These are phyloP conservation scores for Lyophyllum shimeji DNA, from an alignment of 768 basidiomycete species.

Conservation along the genomic window DNA sequence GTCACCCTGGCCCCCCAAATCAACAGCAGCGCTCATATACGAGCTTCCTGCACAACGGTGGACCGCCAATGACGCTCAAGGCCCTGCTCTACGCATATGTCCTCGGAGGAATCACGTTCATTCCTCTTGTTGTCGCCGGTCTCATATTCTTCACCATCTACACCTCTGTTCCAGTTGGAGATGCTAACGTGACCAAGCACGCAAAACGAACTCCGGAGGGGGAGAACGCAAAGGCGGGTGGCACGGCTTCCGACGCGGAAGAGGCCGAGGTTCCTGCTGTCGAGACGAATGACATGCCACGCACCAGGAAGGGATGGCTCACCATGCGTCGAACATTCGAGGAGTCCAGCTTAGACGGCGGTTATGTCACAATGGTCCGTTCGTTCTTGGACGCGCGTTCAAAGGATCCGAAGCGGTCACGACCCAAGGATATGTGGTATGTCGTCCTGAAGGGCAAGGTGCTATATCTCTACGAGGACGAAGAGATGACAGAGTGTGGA, in stretches of 20 bases:
- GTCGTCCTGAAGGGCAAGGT: constrained; percentile 90
- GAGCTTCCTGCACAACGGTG: not conserved
- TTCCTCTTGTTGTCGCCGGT: constrained; percentile 70
- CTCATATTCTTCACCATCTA: constrained; percentile 67
- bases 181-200: constrained; percentile 45
- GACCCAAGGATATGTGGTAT: constrained; percentile 93
- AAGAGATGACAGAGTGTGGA: constrained; percentile 85
- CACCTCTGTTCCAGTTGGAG: constrained; percentile 81
- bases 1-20: not conserved
- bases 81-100: constrained; percentile 82
- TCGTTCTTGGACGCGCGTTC: constrained; percentile 81
- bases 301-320: constrained; percentile 78
- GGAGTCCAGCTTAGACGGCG: constrained; percentile 57
- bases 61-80: constrained; percentile 57
- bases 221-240: constrained; percentile 26
- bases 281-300: constrained; percentile 56
- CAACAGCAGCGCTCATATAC: constrained; percentile 4
- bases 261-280: constrained; percentile 23
- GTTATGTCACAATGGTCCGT: constrained; percentile 78
- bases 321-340: constrained; percentile 80
- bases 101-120: constrained; percentile 86
- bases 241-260: constrained; percentile 22
- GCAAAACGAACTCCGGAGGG: constrained; percentile 31
- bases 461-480: constrained; percentile 92
- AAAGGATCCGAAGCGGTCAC: constrained; percentile 78